Base-by-base conservation (phyloP, 345 rosid genomes). In the Gossypioides kirkii region DNA sequence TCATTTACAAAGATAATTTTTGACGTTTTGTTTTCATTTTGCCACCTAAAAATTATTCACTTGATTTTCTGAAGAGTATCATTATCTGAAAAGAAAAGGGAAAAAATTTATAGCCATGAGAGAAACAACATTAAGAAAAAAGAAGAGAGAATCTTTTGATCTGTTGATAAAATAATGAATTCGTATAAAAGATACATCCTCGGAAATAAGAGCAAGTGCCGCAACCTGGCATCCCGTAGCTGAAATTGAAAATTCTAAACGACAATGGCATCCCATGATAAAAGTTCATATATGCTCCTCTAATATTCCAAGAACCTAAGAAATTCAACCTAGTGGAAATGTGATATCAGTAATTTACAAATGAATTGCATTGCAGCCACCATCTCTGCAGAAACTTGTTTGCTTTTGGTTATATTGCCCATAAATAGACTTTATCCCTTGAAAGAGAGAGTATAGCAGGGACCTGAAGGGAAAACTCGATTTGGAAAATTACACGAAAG, bases 401-500 rank as follows among this genome's bases (percentile, higher is more conserved):
- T 8, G 46, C 67, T 62, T 36, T 10, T 32, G 49, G 26, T 60
- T 62, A 74, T 77, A 50, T 32, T 52, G 8, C 56, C 75, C 69
- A 74, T 62, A 70, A 72, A 65, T 71, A 17, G 61, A 61, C 83
- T 81, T 79, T n/a, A 65, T 73, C 70, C 76, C 85, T 76, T 67
- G 11, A 71, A 62, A 4, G 42, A 73, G 41, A 4, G 42, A 73
- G 41, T 74, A 76, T 7, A 14, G 79, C 80, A 43, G 46, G 60
- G 61, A 56, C 70, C 73, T 10, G 60, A 52, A 60, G 18, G 46
- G 47, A 14, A 42, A 80, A 72, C 61, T 73, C 66, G 71, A 77
- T 67, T 28, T 25, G 76, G 79, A 81, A 73, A 76, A 85, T 75
- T 86, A 86, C 85, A 82, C 26, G 67, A 56, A 74, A 71, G 73